A percentile compares a stretch with the other conserved stretches of the same genome.
These are phyloP conservation scores for Populus nigra DNA, from an alignment of 345 rosid species.

Conservation along the genomic window DNA sequence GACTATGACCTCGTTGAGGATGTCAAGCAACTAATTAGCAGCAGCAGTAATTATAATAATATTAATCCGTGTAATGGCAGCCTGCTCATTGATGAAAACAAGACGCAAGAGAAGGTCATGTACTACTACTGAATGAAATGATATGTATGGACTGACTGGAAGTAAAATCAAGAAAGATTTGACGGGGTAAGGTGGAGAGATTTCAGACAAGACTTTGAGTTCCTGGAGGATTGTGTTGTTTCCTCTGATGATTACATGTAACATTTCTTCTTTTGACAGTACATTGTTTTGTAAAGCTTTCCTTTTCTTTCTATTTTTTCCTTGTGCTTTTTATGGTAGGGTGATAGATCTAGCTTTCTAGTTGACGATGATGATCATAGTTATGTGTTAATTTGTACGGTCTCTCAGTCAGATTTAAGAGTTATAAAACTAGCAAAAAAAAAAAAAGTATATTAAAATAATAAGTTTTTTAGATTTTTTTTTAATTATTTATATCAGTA, in stretches of 20 bases:
- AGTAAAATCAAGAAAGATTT: constrained; percentile 58
- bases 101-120: constrained; percentile 54
- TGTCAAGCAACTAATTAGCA: constrained; percentile 61
- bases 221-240: constrained; percentile 35
- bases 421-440: constrained; percentile 23
- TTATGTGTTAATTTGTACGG: constrained; percentile 16
- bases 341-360: constrained; percentile 4
- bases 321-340: constrained; percentile 22
- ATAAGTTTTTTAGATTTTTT: no score
- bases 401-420: not conserved
- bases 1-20: constrained; percentile 44
- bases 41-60: constrained; percentile 17
- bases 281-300: constrained; percentile 29
- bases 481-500: no score
- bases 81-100: constrained; percentile 53
- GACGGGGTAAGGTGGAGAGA: constrained; percentile 59
- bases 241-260: constrained; percentile 19
- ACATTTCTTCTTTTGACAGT: constrained; percentile 44
- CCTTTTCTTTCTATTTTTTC: constrained; percentile 6
- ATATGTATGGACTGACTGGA: constrained; percentile 37
- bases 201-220: constrained; percentile 29
- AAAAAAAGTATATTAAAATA: not conserved
- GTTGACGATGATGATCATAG: constrained; percentile 10
- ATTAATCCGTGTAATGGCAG: constrained; percentile 1
- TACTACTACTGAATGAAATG: constrained; percentile 34